phyloP scores from a whole-genome alignment of 2,329 filamentous ascomycete genomes.

The Sclerotinia subarctica region DNA sequence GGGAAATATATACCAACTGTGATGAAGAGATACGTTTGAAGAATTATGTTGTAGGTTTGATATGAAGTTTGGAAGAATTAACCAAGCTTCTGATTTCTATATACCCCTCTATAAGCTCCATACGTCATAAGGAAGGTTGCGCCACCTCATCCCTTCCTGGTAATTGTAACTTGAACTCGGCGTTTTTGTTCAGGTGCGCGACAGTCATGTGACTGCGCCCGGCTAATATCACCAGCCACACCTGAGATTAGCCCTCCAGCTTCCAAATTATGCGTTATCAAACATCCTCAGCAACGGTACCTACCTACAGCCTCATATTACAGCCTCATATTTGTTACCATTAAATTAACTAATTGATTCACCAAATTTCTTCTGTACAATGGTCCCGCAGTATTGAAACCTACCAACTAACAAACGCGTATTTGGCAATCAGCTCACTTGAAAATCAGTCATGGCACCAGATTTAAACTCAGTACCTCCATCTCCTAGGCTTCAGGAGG shows the following conservation, averaged over 20 bases:
- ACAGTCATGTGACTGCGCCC: not conserved
- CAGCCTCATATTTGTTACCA: not conserved
- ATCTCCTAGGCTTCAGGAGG: slow-evolving; percentile 32
- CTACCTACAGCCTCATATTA: not conserved
- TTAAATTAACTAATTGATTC: slow-evolving; percentile 8
- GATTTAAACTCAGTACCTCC: slow-evolving; percentile 39
- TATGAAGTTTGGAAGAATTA: not conserved
- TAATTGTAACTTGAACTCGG: not conserved
- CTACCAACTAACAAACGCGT: not conserved
- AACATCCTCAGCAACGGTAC: not conserved
- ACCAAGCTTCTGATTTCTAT: slow-evolving; percentile 7
- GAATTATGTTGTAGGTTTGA: not conserved
- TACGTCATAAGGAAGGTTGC: slow-evolving; percentile 5
- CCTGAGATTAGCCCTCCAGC: not conserved
- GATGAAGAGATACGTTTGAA: not conserved
- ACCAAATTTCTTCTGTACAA: not conserved
- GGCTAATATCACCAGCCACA: not conserved
- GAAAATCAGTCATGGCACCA: slow-evolving; percentile 35
- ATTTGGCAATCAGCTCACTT: not conserved
- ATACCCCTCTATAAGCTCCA: slow-evolving; percentile 11
- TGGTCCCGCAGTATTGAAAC: slow-evolving; percentile 11
- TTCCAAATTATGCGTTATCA: slow-evolving; percentile 1
- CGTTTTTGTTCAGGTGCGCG: not conserved
- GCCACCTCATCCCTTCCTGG: not conserved
- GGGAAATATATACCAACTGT: not conserved